Evolutionary conservation across 2,329 filamentous ascomycete species (phyloP), one percentile per base, ranked within the genome.

Genomic region (Colletotrichum chlorophyti): DNA sequence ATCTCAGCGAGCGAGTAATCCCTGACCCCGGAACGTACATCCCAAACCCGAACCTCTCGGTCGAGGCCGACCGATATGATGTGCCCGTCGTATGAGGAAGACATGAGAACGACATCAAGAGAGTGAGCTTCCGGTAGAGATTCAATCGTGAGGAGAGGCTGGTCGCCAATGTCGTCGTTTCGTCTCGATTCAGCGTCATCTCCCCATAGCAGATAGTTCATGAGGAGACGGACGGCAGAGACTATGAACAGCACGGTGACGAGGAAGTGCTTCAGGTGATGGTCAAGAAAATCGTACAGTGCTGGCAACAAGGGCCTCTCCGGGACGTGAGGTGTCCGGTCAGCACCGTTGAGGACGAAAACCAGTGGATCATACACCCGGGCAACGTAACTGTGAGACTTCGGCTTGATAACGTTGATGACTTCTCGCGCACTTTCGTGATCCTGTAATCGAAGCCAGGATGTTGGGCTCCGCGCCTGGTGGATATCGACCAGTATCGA

Each of bases 401-500:
- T 78, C 6, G 90, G 90, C 63, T 91, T 92, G 65, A 93, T 83
- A 27, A 90, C 83, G n/a, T 85, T 81, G 69, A 93, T 91, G 14
- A 93, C 83, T 67, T 93, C 91, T 32, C 83, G 83, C 3, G 90
- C 90, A 1, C 90, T 92, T 66, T 91, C 88, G 65, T 92, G 89
- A 65, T 93, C 90, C 69, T 93, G 91, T 53, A 92, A 79, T 23
- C 84, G 83, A 46, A 93, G 78, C 91, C 91, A 94, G 14, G 90
- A 89, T 4, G 83, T 86, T 1, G 89, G 90, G n/a, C 87, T 90
- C 60, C 90, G 81, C 3, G 89, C 89, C 68, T 91, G 89, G 66
- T 93, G 88, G 60, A 93, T 83, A 19, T 83, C 81, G 10, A 86
- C 79, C 2, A 86, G 78, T 3, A 82, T 69, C 2, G 82, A 70